Percentiles rank a stretch among this genome's conserved stretches.
These are phyloP conservation scores for Colletotrichum liaoningense DNA, from an alignment of 2,329 filamentous ascomycete species.

Conservation along the genomic window DNA sequence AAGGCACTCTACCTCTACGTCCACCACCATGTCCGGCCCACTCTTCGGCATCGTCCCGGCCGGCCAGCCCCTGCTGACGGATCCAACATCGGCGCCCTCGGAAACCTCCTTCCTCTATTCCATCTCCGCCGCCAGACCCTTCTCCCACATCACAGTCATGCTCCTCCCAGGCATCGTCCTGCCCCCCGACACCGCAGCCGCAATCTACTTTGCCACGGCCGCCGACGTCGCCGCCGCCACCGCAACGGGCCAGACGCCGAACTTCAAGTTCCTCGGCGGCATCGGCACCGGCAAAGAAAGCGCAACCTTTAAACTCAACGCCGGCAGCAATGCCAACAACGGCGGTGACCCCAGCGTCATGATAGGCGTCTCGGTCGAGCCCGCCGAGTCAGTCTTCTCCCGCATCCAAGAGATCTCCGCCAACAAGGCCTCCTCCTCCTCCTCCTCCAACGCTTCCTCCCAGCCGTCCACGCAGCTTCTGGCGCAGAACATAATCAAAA, in stretches of 20 bases:
- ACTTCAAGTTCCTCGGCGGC: constrained; percentile 88
- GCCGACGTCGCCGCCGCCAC: constrained; percentile 52
- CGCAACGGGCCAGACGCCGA: constrained; percentile 56
- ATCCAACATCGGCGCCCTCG: constrained; percentile 64
- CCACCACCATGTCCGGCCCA: constrained; percentile 53
- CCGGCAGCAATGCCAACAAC: constrained; percentile 38
- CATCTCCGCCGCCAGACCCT: constrained; percentile 61
- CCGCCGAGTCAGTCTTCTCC: constrained; percentile 75
- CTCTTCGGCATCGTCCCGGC: constrained; percentile 72
- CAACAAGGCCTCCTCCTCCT: constrained; percentile 46
- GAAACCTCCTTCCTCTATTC: constrained; percentile 68
- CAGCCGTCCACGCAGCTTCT: constrained; percentile 78
- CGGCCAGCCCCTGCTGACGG: constrained; percentile 67
- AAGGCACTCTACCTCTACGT: not conserved
- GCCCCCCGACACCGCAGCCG: constrained; percentile 81
- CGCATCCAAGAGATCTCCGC: constrained; percentile 72
- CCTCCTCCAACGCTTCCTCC: constrained; percentile 10
- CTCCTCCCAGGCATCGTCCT: constrained; percentile 82
- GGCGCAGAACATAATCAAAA: constrained; percentile 93
- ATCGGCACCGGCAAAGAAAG: constrained; percentile 92
- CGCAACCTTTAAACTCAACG: constrained; percentile 84
- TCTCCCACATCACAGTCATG: constrained; percentile 90
- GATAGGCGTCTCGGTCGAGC: constrained; percentile 86
- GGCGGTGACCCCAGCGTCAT: constrained; percentile 62
- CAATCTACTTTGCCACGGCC: constrained; percentile 83